Evolutionary conservation across 2,329 filamentous ascomycete species (phyloP).

Genomic region (Cladobotryum protrusum): DNA sequence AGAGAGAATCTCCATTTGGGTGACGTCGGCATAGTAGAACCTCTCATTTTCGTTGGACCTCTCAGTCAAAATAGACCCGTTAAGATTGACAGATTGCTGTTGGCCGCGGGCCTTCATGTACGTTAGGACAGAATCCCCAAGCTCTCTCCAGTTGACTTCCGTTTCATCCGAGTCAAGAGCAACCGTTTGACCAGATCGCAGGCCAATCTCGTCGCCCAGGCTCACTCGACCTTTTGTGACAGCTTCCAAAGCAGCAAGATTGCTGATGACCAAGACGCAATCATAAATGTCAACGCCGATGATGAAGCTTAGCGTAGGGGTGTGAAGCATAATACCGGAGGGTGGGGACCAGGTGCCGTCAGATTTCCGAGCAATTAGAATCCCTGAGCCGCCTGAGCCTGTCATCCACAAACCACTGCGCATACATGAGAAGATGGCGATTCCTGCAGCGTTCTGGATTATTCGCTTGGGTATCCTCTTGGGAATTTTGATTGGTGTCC

Average conservation of each 20-base stretch:
- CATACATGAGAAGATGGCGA: constrained; percentile 95
- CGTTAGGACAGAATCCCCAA: constrained; percentile 49
- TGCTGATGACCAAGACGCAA: constrained; percentile 89
- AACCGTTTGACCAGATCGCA: constrained; percentile 69
- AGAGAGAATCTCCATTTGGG: constrained; percentile 51
- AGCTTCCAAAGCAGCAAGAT: constrained; percentile 72
- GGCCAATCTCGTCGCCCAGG: constrained; percentile 72
- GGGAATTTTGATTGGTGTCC: constrained; percentile 46
- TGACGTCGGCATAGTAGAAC: constrained; percentile 46
- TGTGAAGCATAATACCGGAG: constrained; percentile 85
- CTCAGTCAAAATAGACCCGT: constrained; percentile 52
- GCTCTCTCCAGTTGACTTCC: constrained; percentile 45
- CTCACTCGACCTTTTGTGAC: constrained; percentile 76
- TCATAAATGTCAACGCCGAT: constrained; percentile 94
- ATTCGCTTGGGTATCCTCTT: constrained; percentile 85
- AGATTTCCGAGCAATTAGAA: constrained; percentile 75
- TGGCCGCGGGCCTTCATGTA: constrained; percentile 55
- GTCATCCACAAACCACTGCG: constrained; percentile 87
- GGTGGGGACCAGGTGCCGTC: constrained; percentile 90
- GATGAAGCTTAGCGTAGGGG: constrained; percentile 80
- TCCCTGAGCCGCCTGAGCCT: constrained; percentile 82
- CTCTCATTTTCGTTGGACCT: constrained; percentile 54
- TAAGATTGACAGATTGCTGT: constrained; percentile 47
- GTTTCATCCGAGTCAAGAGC: constrained; percentile 45
- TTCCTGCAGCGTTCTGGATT: constrained; percentile 80